phyloP scores from a whole-genome alignment of 345 rosid species.

The Lepidium africanum region DNA sequence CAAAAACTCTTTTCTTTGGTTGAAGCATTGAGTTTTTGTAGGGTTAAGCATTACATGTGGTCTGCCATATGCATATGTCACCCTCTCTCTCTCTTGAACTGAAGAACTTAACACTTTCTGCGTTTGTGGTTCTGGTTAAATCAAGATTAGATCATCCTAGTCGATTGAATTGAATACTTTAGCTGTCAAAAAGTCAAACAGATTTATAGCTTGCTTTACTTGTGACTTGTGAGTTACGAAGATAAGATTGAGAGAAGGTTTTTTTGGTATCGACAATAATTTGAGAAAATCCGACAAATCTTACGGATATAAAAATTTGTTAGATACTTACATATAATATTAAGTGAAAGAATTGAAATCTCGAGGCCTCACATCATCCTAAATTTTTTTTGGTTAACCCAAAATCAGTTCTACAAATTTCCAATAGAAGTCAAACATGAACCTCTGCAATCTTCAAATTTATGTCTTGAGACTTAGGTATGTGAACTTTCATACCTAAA shows the following conservation, averaged over 20 bases:
- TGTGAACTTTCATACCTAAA: too few relatives aligned
- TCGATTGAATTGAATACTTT: background rate
- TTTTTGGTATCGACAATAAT: too few relatives aligned
- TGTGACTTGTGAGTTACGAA: background rate
- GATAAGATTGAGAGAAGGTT: background rate
- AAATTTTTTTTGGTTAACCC: too few relatives aligned
- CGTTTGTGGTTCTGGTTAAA: constrained; percentile 15
- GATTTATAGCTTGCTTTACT: background rate
- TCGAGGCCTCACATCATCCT: too few relatives aligned
- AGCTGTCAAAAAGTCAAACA: constrained; percentile 18
- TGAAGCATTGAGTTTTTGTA: constrained; percentile 25
- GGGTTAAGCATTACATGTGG: constrained; percentile 40
- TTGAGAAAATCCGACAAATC: too few relatives aligned
- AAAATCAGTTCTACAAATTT: too few relatives aligned
- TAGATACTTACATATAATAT: too few relatives aligned
- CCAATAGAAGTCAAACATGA: too few relatives aligned
- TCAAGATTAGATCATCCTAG: constrained; percentile 24
- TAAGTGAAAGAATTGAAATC: too few relatives aligned
- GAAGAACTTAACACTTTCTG: constrained; percentile 9
- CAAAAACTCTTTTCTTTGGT: background rate
- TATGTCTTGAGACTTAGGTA: too few relatives aligned
- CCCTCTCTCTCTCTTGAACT: background rate
- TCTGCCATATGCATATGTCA: constrained; percentile 29
- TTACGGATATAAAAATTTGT: too few relatives aligned
- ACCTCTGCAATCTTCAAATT: too few relatives aligned